Evolutionary conservation across 352 stramenopile species (phyloP).

Genomic region (Elongisporangium undulatum): DNA sequence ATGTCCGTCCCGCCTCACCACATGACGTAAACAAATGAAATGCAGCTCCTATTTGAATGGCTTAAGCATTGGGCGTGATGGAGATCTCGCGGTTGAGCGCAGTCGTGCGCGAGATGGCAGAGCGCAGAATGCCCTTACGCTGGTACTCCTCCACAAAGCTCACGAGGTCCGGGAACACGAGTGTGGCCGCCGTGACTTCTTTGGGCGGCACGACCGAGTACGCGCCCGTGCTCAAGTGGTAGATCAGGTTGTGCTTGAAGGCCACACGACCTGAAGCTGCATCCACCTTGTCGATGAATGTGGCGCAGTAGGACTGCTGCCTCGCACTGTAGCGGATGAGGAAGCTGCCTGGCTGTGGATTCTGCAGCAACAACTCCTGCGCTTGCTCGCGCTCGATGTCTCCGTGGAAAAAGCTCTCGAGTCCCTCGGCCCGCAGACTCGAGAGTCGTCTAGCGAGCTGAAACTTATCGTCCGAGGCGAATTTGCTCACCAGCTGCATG

Average conservation of each 20-base stretch:
- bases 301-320: constrained; percentile 63
- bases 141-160: constrained; percentile 78
- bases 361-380: constrained; percentile 33
- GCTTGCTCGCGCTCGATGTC: constrained; percentile 55
- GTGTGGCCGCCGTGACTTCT: constrained; percentile 45
- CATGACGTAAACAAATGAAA: constrained; percentile 19
- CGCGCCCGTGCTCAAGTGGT: constrained; percentile 55
- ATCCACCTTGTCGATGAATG: constrained; percentile 58
- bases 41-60: background rate
- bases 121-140: constrained; percentile 52
- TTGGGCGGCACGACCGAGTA: constrained; percentile 54
- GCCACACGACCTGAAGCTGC: constrained; percentile 16
- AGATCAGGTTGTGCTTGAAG: constrained; percentile 70
- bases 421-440: constrained; percentile 44
- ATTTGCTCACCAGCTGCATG: constrained; percentile 46
- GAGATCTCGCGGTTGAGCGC: constrained; percentile 65
- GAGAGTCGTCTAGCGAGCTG: constrained; percentile 55
- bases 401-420: constrained; percentile 77
- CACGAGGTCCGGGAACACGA: constrained; percentile 61
- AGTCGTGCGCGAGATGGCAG: constrained; percentile 35
- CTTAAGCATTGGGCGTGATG: constrained; percentile 7
- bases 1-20: constrained; percentile 27
- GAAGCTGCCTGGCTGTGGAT: constrained; percentile 39
- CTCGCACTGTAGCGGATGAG: constrained; percentile 71
- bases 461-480: constrained; percentile 61